Evolutionary conservation across 441 rosid genomes (phyloP), one percentile per base, ranked within the genome.

Genomic region (Arabidopsis lyrata): DNA sequence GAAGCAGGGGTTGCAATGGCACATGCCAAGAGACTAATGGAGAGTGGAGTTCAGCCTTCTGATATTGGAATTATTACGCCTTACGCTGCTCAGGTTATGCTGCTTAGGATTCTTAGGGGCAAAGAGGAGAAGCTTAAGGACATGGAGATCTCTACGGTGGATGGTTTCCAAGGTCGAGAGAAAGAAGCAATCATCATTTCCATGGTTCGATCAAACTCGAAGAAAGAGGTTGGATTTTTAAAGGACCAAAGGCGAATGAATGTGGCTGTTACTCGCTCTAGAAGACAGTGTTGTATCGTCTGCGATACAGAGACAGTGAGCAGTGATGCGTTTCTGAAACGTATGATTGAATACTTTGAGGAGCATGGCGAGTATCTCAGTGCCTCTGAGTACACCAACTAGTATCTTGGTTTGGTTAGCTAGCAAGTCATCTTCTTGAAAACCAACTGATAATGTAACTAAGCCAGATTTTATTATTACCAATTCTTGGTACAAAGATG

Each of bases 121-220:
- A 87, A 86, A 52, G 95, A 91, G 63, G 87, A 84, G 67, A 88
- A 88, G 80, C 87, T 93, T 6, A 90, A 86, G 74, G 91, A 88
- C 73, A 63, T 90, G 81, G 99, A 95, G 78, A 83, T 95, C 72
- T 95, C 97, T 16, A 92, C 98, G 0, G 99, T 92, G 73, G 99
- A 95, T 77, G 99, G 98, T 68, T 95, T 95, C 79, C 99, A 93
- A 77, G 99, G 98, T 72, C 85, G 96, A 61, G 99, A 86, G 83
- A 91, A 93, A 82, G 99, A 93, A 79, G 93, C 96, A 12, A 88
- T 95, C 44, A 87, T 95, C 64, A 93, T 95, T 66, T 95, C 99
- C 50, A 93, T 91, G 97, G 98, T 93, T 75, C 85, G 95, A 49
- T 95, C 96, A 29, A 95, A 90, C 73, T 79, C 99, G 18, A 91